Evolutionary conservation across 73 alveolate genomes (phyloP), one percentile per base, ranked within the genome.

Genomic region (Tetrahymena borealis): DNA sequence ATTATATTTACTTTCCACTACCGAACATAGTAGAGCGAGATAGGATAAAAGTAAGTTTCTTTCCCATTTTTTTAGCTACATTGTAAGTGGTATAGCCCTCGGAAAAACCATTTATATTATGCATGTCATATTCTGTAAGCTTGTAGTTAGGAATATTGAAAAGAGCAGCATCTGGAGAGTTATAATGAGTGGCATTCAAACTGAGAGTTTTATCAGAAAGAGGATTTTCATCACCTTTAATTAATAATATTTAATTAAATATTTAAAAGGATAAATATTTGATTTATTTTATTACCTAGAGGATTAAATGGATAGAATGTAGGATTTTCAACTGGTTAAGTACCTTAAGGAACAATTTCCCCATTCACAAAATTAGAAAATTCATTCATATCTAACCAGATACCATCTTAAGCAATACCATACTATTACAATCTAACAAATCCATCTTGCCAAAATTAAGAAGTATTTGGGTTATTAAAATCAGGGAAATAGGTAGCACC

Each of bases 331-430:
- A 36, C 32, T 24, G 60, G 24, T 39, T 10, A 33, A 31, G 60
- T 95, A 95, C 90, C 91, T 91, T 79, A 92, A 11, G 91, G 90
- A 4, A 12, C 16, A 32, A 93, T 92, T 90, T 96, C 97, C 79
- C 94, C 97, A 91, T 32, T 93, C 4, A 78, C 91, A 85, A 96
- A 95, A 13, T 94, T 79, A n/a, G 98, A 97, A 39, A 94, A 93
- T 93, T 97, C 99, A 90, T 96, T 96, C 99, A 97, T 97, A 96
- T 97, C 99, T 33, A 96, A 91, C 99, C 99, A 97, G 15, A 94
- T 95, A 8, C 99, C 99, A 15, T 92, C 91, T 16, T 93, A 91
- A 93, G 79, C 60, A 35, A 77, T 42, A n/a, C 78, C 78, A 35
- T 85, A 90, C 7, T 93, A 35, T 11, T 32, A 28, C 13, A 79